These are phyloP conservation scores for Debaryomyces psychrophilus DNA, from an alignment of 1,139 yeast species.

Conservation along the genomic window DNA sequence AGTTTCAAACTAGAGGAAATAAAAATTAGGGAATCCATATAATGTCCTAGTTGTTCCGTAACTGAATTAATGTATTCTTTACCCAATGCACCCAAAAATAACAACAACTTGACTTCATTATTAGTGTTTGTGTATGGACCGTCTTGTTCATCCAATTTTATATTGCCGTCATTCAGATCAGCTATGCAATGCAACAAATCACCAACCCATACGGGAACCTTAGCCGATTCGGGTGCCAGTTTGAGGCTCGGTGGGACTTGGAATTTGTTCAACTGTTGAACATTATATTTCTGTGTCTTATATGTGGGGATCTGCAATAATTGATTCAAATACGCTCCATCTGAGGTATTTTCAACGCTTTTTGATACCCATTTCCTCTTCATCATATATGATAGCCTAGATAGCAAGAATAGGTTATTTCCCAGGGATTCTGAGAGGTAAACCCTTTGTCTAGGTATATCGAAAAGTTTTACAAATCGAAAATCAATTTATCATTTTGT, in stretches of 20 bases:
- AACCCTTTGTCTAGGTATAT: neutral
- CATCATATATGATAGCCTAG: neutral
- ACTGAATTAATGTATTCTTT: slow-evolving; percentile 27
- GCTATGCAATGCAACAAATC: neutral
- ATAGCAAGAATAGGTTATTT: neutral
- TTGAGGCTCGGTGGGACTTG: neutral
- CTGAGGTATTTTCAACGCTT: neutral
- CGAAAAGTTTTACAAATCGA: slow-evolving; percentile 6
- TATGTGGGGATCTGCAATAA: slow-evolving; percentile 1
- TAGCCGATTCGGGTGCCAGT: neutral
- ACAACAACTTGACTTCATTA: slow-evolving; percentile 17
- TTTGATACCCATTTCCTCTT: slow-evolving; percentile 3
- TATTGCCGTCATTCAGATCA: neutral
- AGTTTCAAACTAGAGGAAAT: slow-evolving; percentile 18
- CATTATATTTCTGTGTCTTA: slow-evolving; percentile 1
- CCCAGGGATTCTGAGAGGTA: neutral
- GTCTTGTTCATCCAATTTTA: neutral
- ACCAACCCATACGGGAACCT: neutral
- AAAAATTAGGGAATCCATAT: slow-evolving; percentile 15
- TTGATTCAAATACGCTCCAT: neutral
- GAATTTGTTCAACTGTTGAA: neutral
- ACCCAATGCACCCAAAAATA: slow-evolving; percentile 35
- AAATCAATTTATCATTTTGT: slow-evolving; percentile 7
- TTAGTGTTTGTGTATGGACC: neutral
- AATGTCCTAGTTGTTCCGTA: slow-evolving; percentile 15